These are phyloP conservation scores for Neocatenulostroma microsporum DNA, from an alignment of 2,329 filamentous ascomycete genomes.

Conservation along the genomic window DNA sequence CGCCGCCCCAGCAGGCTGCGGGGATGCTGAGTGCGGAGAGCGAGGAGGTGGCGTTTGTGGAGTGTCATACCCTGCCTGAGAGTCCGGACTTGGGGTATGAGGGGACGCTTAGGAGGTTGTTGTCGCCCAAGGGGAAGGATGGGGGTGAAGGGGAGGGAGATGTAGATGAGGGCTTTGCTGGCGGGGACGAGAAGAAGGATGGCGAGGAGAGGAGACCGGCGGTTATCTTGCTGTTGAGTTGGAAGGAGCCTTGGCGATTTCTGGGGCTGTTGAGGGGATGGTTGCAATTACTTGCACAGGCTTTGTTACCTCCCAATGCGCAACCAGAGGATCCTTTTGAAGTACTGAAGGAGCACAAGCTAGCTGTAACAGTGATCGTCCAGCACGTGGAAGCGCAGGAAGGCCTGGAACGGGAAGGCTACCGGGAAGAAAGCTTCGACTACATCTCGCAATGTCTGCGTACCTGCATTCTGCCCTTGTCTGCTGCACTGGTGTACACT, in stretches of 20 bases:
- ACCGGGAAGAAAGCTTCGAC: constrained; percentile 96
- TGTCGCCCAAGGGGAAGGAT: constrained; percentile 14
- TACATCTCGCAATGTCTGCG: constrained; percentile 88
- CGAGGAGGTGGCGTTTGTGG: constrained; percentile 26
- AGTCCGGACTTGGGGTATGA: constrained; percentile 25
- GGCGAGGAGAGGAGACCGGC: constrained; percentile 16
- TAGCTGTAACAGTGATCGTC: constrained; percentile 90
- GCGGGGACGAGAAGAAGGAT: constrained; percentile 4
- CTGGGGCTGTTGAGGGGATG: constrained; percentile 80
- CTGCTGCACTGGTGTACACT: constrained; percentile 52
- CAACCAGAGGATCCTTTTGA: constrained; percentile 60
- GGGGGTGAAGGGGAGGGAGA: constrained; percentile 11
- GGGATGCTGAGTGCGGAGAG: constrained; percentile 23
- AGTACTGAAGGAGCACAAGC: constrained; percentile 79
- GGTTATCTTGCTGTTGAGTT: constrained; percentile 85
- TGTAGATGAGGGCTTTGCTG: constrained; percentile 7
- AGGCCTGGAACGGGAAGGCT: constrained; percentile 77
- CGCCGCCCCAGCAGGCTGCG: constrained; percentile 20
- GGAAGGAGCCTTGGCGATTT: constrained; percentile 91
- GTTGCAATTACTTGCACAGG: constrained; percentile 70
- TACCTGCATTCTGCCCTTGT: constrained; percentile 69
- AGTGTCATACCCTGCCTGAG: constrained; percentile 27
- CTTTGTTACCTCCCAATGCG: constrained; percentile 63
- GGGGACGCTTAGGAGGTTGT: constrained; percentile 19
- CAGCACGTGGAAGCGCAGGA: constrained; percentile 94